Evolutionary conservation across 768 basidiomycete species (phyloP), one percentile per base, ranked within the genome.

Genomic region (Crucibulum laeve): DNA sequence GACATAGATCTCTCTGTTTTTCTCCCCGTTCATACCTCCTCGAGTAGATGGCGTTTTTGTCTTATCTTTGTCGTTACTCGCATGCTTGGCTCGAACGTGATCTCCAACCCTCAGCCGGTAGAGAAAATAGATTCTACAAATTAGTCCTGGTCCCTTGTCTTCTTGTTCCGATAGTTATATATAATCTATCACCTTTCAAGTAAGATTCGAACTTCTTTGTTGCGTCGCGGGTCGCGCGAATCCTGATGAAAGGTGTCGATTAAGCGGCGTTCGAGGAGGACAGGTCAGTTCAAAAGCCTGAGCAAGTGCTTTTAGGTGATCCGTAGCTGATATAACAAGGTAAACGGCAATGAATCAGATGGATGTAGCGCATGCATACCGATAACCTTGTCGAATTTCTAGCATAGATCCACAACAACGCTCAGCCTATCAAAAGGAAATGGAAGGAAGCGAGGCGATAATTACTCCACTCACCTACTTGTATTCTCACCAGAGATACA

Each of bases 361-460:
- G 23, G 22, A 40, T 23, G 26, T n/a, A 46, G 25, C 18, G 32
- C 19, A 40, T 40, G 40, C 37, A 34, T 42, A 36, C 32, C 25
- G 15, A 35, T 34, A 42, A 18, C 40, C 13, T 36, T 17, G n/a
- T 40, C 33, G 19, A 30, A 34, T 42, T 46, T 46, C 45, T 42
- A 21, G 32, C 23, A 41, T 25, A 37, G 45, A 46, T 46, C 45
- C 45, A 42, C 45, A 21, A 7, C n/a, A n/a, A 7, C 8, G 8
- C n/a, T 7, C 28, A 30, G 28, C 28, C 28, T 7, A n/a, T n/a
- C n/a, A n/a, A 30, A 30, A 7, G n/a, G 28, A 7, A n/a, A 30
- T 30, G 28, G 28, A 30, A 30, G 28, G 8, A 8, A 8, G n/a
- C 28, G 8, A 8, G 35, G 18, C 10, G 18, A 36, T 6, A 36